A percentile compares a stretch with the other conserved stretches of the same genome.
Conservation (phyloP, 108 stramenopile genomes). For the Stephanodiscus triporus region DNA sequence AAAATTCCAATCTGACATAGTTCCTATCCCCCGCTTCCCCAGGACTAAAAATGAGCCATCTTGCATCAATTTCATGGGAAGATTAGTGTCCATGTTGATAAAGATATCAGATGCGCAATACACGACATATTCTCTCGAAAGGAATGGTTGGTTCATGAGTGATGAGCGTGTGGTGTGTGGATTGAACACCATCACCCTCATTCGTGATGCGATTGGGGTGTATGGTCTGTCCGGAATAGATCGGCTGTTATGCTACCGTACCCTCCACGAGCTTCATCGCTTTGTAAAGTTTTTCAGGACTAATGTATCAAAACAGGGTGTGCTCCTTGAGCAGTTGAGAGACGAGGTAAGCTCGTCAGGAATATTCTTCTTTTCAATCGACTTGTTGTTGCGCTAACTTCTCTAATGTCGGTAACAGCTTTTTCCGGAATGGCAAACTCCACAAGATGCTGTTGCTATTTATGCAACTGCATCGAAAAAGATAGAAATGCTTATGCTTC, state of each 20-base stretch:
- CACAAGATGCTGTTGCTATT: conserved; percentile 31
- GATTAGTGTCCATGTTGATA: conserved; percentile 50
- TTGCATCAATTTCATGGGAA: conserved; percentile 62
- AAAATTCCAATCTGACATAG: conserved; percentile 50
- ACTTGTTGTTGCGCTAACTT: background rate
- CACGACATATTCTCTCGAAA: conserved; percentile 57
- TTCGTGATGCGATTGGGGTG: conserved; percentile 55
- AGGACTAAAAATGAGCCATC: conserved; percentile 41
- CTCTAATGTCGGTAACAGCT: conserved; percentile 5
- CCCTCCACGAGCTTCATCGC: conserved; percentile 52
- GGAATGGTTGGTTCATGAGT: conserved; percentile 51
- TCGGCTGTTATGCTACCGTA: conserved; percentile 56
- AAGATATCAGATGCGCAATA: conserved; percentile 49
- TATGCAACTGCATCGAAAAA: conserved; percentile 55
- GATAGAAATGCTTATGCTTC: conserved; percentile 59
- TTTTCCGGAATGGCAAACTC: conserved; percentile 52
- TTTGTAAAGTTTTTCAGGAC: conserved; percentile 52
- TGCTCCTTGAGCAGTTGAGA: conserved; percentile 45
- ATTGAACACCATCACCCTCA: conserved; percentile 31
- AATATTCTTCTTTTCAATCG: background rate
- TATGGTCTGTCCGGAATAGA: conserved; percentile 62
- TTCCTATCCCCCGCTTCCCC: conserved; percentile 58
- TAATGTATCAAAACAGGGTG: conserved; percentile 34
- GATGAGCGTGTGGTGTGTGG: conserved; percentile 52
- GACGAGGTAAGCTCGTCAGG: conserved; percentile 32